Evolutionary conservation across 2,329 filamentous ascomycete genomes (phyloP).

Genomic region (Sphaerostilbella broomeana): DNA sequence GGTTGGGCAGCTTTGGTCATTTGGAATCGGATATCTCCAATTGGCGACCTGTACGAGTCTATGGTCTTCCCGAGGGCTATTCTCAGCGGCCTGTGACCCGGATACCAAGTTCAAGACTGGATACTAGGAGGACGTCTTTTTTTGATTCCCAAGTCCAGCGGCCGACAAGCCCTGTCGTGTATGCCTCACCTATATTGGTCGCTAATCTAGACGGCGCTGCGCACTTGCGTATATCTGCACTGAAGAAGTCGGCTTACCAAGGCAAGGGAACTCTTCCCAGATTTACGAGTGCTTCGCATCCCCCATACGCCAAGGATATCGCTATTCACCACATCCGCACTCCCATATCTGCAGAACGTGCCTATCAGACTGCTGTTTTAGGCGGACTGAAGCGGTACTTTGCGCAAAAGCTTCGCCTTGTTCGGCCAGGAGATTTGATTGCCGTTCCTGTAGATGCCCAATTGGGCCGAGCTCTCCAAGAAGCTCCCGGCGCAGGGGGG

Average conservation of each 20-base stretch:
- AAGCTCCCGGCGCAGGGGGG: conserved; percentile 53
- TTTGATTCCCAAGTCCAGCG: conserved; percentile 63
- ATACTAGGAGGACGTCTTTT: conserved; percentile 51
- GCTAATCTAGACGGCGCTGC: conserved; percentile 76
- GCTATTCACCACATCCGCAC: conserved; percentile 84
- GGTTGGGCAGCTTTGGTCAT: conserved; percentile 54
- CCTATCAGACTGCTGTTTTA: conserved; percentile 79
- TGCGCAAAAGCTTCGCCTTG: conserved; percentile 70
- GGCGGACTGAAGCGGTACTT: conserved; percentile 85
- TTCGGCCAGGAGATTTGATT: conserved; percentile 82
- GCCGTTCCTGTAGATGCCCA: conserved; percentile 84
- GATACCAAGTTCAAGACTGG: conserved; percentile 49
- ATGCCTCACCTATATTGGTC: conserved; percentile 79
- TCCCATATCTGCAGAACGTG: conserved; percentile 77
- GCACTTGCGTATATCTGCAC: conserved; percentile 70
- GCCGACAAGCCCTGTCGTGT: conserved; percentile 54
- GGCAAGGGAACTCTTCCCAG: conserved; percentile 49
- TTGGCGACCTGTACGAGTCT: conserved; percentile 84
- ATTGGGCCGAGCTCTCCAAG: conserved; percentile 74
- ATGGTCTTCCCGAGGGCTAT: conserved; percentile 75
- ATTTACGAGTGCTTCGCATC: conserved; percentile 48
- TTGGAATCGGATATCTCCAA: conserved; percentile 51
- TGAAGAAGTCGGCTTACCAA: conserved; percentile 48
- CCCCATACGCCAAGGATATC: conserved; percentile 64
- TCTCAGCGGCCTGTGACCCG: conserved; percentile 54